Evolutionary conservation across 441 rosid species (phyloP).

Genomic region (Melastoma candidum): DNA sequence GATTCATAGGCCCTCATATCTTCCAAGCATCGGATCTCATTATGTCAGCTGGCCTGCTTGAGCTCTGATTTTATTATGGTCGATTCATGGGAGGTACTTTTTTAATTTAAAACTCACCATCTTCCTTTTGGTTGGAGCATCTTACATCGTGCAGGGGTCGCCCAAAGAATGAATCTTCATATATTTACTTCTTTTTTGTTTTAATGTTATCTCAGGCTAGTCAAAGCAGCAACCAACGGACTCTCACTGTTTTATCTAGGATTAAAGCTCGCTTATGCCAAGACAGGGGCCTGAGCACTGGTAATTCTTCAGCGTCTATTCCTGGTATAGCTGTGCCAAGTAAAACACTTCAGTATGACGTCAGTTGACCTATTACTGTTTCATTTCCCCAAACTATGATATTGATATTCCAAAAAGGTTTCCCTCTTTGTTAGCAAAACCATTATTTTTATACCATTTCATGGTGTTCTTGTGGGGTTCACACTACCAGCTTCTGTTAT

Average conservation of each 20-base stretch:
- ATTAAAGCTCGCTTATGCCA: slow-evolving; percentile 38
- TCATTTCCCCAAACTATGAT: no score
- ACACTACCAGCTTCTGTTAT: slow-evolving; percentile 4
- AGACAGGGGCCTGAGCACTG: slow-evolving; percentile 23
- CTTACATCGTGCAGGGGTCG: neutral
- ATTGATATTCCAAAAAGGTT: no score
- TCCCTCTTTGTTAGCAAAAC: no score
- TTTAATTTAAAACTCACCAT: neutral
- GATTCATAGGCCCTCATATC: slow-evolving; percentile 58
- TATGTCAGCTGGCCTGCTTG: slow-evolving; percentile 72
- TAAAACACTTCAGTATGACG: no score
- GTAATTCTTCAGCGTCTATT: slow-evolving; percentile 22
- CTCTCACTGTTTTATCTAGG: slow-evolving; percentile 54
- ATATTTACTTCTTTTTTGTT: slow-evolving; percentile 2
- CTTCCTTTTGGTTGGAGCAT: neutral
- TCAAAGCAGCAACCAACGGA: slow-evolving; percentile 60
- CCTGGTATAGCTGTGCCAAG: neutral
- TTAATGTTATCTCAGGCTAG: slow-evolving; percentile 39
- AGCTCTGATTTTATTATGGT: slow-evolving; percentile 84
- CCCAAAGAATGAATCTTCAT: no score
- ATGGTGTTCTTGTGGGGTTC: neutral
- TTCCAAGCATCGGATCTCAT: slow-evolving; percentile 50
- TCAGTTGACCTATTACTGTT: no score
- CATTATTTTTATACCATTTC: no score
- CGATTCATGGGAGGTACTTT: slow-evolving; percentile 92